Conservation (phyloP, 345 rosid genomes). For the Arabidopsis arenosa region DNA sequence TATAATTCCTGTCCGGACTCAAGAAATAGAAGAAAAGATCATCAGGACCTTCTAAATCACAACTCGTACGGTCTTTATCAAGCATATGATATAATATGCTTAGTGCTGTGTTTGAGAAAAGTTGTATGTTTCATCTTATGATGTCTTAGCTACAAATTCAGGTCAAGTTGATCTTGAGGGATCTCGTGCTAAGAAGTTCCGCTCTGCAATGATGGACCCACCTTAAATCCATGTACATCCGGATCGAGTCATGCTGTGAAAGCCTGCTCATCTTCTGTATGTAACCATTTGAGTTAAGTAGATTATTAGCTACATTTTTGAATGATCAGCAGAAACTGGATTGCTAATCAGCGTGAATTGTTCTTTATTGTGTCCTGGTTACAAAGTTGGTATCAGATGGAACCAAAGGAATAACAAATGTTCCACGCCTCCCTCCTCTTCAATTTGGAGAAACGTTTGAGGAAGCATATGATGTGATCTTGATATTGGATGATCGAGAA, state of each 20-base stretch:
- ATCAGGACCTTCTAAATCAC: constrained; percentile 31
- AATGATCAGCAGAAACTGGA: constrained; percentile 4
- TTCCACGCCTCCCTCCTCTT: constrained; percentile 70
- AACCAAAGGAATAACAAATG: constrained; percentile 42
- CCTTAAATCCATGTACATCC: constrained; percentile 44
- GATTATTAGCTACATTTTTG: background rate
- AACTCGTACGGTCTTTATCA: constrained; percentile 26
- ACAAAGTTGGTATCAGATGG: constrained; percentile 48
- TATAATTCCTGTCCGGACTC: constrained; percentile 51
- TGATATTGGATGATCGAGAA: constrained; percentile 86
- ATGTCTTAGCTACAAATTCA: constrained; percentile 40
- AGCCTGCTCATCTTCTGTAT: constrained; percentile 75
- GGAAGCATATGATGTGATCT: constrained; percentile 72
- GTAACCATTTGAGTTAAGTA: constrained; percentile 41
- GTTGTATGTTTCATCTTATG: constrained; percentile 34
- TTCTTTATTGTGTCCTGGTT: constrained; percentile 41
- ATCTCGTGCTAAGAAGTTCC: constrained; percentile 43
- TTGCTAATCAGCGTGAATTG: constrained; percentile 9
- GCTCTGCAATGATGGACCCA: constrained; percentile 44
- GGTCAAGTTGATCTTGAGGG: constrained; percentile 56
- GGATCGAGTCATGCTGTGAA: constrained; percentile 49
- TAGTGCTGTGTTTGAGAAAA: constrained; percentile 1
- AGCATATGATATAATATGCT: constrained; percentile 22
- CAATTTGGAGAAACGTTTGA: constrained; percentile 75
- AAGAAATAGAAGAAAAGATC: constrained; percentile 39